phyloP scores from a whole-genome alignment of 495 filamentous ascomycete species.

The Cryomyces minteri region DNA sequence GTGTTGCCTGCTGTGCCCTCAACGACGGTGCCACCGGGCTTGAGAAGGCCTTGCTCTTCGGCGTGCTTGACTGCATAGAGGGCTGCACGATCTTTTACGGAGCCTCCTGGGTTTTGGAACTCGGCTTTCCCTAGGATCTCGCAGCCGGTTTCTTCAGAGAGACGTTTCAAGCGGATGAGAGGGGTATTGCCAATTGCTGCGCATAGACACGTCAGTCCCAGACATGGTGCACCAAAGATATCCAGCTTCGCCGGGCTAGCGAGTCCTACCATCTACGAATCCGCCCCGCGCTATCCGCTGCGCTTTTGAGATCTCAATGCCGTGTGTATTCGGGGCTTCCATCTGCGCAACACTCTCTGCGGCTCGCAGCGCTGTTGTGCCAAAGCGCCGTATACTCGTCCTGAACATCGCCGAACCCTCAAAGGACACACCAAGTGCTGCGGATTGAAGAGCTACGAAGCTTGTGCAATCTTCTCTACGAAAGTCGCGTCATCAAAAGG shows the following conservation, averaged over 20 bases:
- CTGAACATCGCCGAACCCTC: slow-evolving; percentile 29
- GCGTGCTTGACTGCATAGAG: slow-evolving; percentile 88
- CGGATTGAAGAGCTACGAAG: too few relatives aligned
- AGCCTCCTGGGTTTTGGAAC: slow-evolving; percentile 95
- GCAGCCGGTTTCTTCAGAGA: slow-evolving; percentile 87
- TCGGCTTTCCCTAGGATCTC: slow-evolving; percentile 92
- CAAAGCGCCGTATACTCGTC: slow-evolving; percentile 34
- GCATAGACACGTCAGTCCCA: background rate
- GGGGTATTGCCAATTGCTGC: slow-evolving; percentile 94
- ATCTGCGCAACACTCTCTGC: slow-evolving; percentile 22
- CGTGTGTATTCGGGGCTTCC: slow-evolving; percentile 38
- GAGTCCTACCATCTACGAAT: slow-evolving; percentile 57
- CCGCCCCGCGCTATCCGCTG: slow-evolving; percentile 64
- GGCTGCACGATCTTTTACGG: slow-evolving; percentile 90
- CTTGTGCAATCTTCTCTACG: too few relatives aligned
- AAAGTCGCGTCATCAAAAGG: too few relatives aligned
- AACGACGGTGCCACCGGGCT: slow-evolving; percentile 79
- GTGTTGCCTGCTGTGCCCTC: slow-evolving; percentile 97
- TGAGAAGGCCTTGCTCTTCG: slow-evolving; percentile 66
- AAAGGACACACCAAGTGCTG: too few relatives aligned
- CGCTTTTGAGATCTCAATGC: slow-evolving; percentile 52
- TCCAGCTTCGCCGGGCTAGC: background rate
- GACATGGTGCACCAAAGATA: background rate
- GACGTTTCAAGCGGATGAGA: slow-evolving; percentile 68
- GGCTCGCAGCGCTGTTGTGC: slow-evolving; percentile 32